Conservation (phyloP, 805 yeast species). For the Teunomyces barrocoloradensis region DNA sequence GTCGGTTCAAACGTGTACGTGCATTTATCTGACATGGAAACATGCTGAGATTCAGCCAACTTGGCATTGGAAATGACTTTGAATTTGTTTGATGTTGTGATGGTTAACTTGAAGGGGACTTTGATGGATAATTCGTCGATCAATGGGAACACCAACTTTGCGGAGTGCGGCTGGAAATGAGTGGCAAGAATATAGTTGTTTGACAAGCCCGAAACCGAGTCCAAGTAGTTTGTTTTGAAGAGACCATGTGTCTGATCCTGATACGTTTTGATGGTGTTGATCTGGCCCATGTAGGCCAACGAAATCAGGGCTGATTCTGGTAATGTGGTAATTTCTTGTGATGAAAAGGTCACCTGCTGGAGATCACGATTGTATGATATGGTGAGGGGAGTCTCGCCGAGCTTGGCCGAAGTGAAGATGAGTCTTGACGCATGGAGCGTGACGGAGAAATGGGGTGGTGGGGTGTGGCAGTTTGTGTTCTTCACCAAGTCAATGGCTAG, state of each 20-base stretch:
- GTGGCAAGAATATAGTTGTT: conserved; percentile 60
- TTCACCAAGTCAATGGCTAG: conserved; percentile 28
- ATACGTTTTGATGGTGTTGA: conserved; percentile 49
- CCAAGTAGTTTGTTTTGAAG: conserved; percentile 64
- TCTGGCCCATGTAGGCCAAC: conserved; percentile 49
- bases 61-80: conserved; percentile 53
- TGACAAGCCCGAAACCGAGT: conserved; percentile 46
- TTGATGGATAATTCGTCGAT: conserved; percentile 63
- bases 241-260: conserved; percentile 61
- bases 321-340: conserved; percentile 12
- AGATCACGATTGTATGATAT: conserved; percentile 40
- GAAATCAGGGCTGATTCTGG: conserved; percentile 12
- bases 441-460: conserved; percentile 15
- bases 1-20: conserved; percentile 48
- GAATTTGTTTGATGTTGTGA: conserved; percentile 45
- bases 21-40: conserved; percentile 22
- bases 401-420: conserved; percentile 33
- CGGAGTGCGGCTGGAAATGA: conserved; percentile 68
- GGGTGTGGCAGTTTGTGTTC: conserved; percentile 19
- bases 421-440: conserved; percentile 42
- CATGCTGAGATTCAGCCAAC: conserved; percentile 19
- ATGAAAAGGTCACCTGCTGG: conserved; percentile 31
- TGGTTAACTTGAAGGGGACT: conserved; percentile 47
- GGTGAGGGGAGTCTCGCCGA: conserved; percentile 18
- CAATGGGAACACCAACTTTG: conserved; percentile 64